Evolutionary conservation across 1,284 basidiomycete genomes (phyloP), one percentile per base, ranked within the genome.

Genomic region (Wolfiporia cocos): DNA sequence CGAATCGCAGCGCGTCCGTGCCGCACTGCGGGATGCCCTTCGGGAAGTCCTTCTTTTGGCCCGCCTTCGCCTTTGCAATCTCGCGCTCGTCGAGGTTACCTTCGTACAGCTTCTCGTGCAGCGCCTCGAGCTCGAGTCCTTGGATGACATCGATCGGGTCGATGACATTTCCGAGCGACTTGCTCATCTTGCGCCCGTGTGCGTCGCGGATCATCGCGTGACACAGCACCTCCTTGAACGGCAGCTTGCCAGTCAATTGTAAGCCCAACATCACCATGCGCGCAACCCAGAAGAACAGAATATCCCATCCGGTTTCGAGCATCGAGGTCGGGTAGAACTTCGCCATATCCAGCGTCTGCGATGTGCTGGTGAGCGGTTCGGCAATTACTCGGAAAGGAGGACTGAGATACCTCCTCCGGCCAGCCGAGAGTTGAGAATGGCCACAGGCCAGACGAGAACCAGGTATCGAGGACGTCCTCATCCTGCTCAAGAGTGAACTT

Each of bases 171-270:
- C 96, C 96, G 20, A 98, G 77, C 35, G 91, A 93, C 71, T 99
- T 99, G 65, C 87, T 92, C 96, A 99, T 99, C 71, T 99, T 99
- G 49, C 95, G 81, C 14, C 96, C 96, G 58, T 97, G 94, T 0
- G 95, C 95, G 61, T 99, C 96, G 42, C 95, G 90, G 56, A 99
- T 89, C 93, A 99, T 97, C 20, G 95, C 95, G 62, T 99, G 96
- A 67, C 94, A 98, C 63, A 90, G 85, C n/a, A 99, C 95, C 68
- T 99, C 94, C 46, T 82, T 77, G 78, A 99, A 99, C 0, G 95
- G 96, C 71, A 99, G 78, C 58, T 86, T 66, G 37, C 78, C 93
- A 0, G 96, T 99, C 37, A 97, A 78, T 49, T 88, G 78, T 58
- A 94, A 71, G 42, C 96, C 95, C 30, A 99, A 83, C 63, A 99